Evolutionary conservation across 208 protist species (phyloP).

Genomic region (Leishmania tropica): DNA sequence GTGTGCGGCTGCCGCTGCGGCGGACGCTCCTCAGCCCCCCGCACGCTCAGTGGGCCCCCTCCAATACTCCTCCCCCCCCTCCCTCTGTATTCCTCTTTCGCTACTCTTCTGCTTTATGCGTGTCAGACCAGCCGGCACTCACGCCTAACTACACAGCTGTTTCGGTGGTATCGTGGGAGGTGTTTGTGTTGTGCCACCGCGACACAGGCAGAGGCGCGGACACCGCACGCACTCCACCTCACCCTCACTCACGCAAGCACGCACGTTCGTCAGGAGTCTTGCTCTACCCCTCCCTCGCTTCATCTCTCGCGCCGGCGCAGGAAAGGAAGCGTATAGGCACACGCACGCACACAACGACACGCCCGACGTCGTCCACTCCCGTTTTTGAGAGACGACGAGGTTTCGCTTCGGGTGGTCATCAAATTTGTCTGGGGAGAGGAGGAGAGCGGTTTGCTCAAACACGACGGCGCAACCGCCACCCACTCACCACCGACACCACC

Average conservation of each 20-base stretch:
- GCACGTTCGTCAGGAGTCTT: not conserved
- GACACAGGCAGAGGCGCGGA: not conserved
- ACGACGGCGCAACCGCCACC: not conserved
- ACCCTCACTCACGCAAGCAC: not conserved
- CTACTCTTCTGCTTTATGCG: too few species aligned
- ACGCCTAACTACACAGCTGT: not conserved
- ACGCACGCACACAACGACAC: too few species aligned
- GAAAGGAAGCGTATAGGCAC: too few species aligned
- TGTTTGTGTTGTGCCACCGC: not conserved
- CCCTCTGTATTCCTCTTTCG: too few species aligned
- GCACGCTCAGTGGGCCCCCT: too few species aligned
- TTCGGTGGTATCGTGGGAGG: not conserved
- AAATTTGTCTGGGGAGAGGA: not conserved
- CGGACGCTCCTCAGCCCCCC: too few species aligned
- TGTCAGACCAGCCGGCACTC: not conserved
- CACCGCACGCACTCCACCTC: not conserved
- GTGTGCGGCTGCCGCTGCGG: too few species aligned
- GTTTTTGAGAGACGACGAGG: too few species aligned
- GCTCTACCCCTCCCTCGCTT: not conserved
- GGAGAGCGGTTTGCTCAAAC: not conserved
- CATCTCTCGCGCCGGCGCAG: not conserved
- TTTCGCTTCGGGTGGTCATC: not conserved
- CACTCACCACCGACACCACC: not conserved
- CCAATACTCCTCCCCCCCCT: too few species aligned
- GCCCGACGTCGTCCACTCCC: too few species aligned